Evolutionary conservation across 1,139 yeast species (phyloP).

Genomic region (Keqinozyma sinolaborantium): DNA sequence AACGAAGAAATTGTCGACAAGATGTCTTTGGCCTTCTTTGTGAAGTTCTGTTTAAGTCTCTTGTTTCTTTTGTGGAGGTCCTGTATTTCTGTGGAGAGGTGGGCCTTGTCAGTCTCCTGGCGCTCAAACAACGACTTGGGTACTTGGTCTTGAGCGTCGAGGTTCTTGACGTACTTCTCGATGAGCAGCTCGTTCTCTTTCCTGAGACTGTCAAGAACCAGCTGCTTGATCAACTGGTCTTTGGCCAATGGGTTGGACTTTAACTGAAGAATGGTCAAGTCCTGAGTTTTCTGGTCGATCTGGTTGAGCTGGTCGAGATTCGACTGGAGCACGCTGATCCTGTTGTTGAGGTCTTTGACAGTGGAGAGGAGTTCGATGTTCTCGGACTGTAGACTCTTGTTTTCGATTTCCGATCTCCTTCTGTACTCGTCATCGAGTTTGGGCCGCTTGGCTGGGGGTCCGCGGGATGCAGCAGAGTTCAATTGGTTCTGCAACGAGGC

Average conservation of each 20-base stretch:
- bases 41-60: slow-evolving; percentile 61
- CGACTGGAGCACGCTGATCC: slow-evolving; percentile 7
- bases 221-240: slow-evolving; percentile 61
- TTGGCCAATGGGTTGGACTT: slow-evolving; percentile 64
- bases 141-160: slow-evolving; percentile 19
- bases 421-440: slow-evolving; percentile 18
- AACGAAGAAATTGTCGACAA: slow-evolving; percentile 65
- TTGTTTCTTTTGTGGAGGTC: slow-evolving; percentile 54
- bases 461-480: slow-evolving; percentile 16
- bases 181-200: slow-evolving; percentile 62
- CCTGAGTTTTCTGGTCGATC: slow-evolving; percentile 27
- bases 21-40: slow-evolving; percentile 72
- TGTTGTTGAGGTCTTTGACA: slow-evolving; percentile 30
- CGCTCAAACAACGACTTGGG: slow-evolving; percentile 69
- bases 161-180: slow-evolving; percentile 15
- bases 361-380: slow-evolving; percentile 38
- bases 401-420: slow-evolving; percentile 21
- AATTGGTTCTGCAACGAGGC: slow-evolving; percentile 34
- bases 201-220: slow-evolving; percentile 48
- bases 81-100: slow-evolving; percentile 46
- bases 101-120: slow-evolving; percentile 51
- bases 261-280: slow-evolving; percentile 56
- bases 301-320: slow-evolving; percentile 14
- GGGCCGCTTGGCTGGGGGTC: slow-evolving; percentile 21
- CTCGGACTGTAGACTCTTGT: slow-evolving; percentile 35